Conservation (phyloP, 2,329 filamentous ascomycete genomes). For the Xylariaceae sp. region DNA sequence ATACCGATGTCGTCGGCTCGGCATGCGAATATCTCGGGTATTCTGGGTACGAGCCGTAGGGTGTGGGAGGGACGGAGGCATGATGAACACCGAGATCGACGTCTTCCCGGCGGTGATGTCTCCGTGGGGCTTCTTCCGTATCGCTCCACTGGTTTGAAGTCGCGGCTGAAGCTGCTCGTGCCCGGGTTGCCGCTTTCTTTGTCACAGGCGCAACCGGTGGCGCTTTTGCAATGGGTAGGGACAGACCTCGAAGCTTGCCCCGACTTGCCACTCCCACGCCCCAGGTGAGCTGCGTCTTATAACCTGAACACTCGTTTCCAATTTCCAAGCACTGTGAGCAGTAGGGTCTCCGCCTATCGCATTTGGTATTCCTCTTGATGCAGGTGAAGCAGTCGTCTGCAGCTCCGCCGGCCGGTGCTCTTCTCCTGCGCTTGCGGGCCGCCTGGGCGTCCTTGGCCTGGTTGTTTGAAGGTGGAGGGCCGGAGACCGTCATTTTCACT, state of each 20-base stretch:
- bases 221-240: constrained; percentile 65
- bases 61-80: constrained; percentile 41
- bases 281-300: constrained; percentile 97
- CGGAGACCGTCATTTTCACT: constrained; percentile 48
- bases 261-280: constrained; percentile 92
- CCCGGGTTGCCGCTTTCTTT: constrained; percentile 48
- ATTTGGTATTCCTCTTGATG: constrained; percentile 77
- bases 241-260: constrained; percentile 88
- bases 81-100: constrained; percentile 38
- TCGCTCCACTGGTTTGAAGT: constrained; percentile 40
- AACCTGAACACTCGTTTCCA: constrained; percentile 90
- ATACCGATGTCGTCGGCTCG: constrained; percentile 40
- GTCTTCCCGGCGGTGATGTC: constrained; percentile 36
- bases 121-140: constrained; percentile 35
- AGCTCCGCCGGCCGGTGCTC: constrained; percentile 83
- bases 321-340: constrained; percentile 92
- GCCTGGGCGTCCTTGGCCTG: constrained; percentile 51
- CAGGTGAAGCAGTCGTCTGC: constrained; percentile 95
- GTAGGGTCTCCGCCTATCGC: constrained; percentile 88
- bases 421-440: constrained; percentile 73
- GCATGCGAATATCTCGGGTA: constrained; percentile 51
- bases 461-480: constrained; percentile 41
- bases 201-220: constrained; percentile 50
- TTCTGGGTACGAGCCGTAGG: constrained; percentile 42
- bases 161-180: constrained; percentile 45